Conservation (phyloP, 352 stramenopile species). For the Phytophthora boehmeriae region DNA sequence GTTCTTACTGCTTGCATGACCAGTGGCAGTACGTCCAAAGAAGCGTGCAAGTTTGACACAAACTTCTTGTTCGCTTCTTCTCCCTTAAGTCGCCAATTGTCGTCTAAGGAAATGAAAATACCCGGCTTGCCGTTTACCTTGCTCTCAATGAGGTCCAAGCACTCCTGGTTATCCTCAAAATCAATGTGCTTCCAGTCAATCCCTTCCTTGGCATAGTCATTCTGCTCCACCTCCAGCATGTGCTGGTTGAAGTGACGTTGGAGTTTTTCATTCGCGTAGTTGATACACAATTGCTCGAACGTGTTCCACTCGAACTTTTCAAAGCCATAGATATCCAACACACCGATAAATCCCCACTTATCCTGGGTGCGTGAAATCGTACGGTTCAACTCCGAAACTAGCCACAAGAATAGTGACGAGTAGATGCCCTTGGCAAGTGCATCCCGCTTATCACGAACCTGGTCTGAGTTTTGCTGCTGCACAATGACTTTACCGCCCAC, state of each 20-base stretch:
- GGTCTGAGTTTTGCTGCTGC: conserved; percentile 87
- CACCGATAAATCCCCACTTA: conserved; percentile 93
- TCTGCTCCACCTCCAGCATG: conserved; percentile 97
- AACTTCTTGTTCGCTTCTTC: conserved; percentile 93
- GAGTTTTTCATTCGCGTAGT: conserved; percentile 96
- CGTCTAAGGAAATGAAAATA: conserved; percentile 96
- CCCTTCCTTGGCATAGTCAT: conserved; percentile 97
- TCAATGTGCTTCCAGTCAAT: conserved; percentile 94
- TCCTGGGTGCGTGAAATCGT: conserved; percentile 85
- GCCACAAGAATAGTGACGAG: conserved; percentile 91
- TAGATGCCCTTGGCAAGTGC: conserved; percentile 94
- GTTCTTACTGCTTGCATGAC: conserved; percentile 70
- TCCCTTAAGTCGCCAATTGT: conserved; percentile 94
- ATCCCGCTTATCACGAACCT: conserved; percentile 89
- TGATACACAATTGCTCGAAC: conserved; percentile 97
- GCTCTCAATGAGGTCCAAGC: conserved; percentile 92
- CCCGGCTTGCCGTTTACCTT: conserved; percentile 90
- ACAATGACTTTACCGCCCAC: conserved; percentile 91
- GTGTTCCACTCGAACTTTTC: conserved; percentile 96
- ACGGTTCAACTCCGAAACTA: conserved; percentile 91
- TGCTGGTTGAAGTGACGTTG: conserved; percentile 95
- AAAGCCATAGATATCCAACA: conserved; percentile 98
- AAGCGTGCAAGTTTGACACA: conserved; percentile 85
- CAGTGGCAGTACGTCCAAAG: conserved; percentile 78
- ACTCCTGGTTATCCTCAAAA: conserved; percentile 95